Evolutionary conservation across 2,329 filamentous ascomycete genomes (phyloP), one percentile per base, ranked within the genome.

Genomic region (Aspergillus novofumigatus): DNA sequence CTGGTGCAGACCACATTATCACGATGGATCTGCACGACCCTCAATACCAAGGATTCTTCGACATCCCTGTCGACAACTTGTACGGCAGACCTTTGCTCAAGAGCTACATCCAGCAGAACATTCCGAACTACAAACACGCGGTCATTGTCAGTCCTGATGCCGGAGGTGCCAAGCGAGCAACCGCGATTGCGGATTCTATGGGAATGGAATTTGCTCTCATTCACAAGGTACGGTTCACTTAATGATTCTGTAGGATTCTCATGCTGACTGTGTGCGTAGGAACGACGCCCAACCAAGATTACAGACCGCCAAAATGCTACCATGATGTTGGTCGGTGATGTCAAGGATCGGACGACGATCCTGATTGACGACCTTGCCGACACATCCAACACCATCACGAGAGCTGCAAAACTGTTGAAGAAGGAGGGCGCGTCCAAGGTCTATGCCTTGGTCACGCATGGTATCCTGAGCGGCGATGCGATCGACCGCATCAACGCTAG

Each of bases 31-130:
- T 99, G 53, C 91, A 94, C 72, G 93, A 97, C 74, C 90, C 91
- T 45, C 92, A 99, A 76, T 97, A 97, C 71, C 94, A 99, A 76
- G 94, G 94, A 54, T 99, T 97, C 81, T 97, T 99, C 71, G 93
- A 99, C 71, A 96, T 97, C 57, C 94, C 94, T 2, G 94, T 99
- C 56, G 94, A 99, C 78, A 99, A 99, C 73, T 82, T 99, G 20
- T 97, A 97, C 77, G 93, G 77, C 14, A 72, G 78, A 52, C 78
- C 78, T 38, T 67, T 80, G 35, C 65, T 87, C 56, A 83, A 84
- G 70, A 84, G 83, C 67, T 87, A 87, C 72, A 86, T 88, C 66
- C 87, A 92, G 71, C 86, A 89, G 69, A 86, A 91, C 67, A 94
- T 96, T 59, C 88, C 90, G 51, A 88, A 92, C 70, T 92, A 87